Evolutionary conservation across 2,329 filamentous ascomycete species (phyloP), one percentile per base, ranked within the genome.

Genomic region (Sarocladium strictum): DNA sequence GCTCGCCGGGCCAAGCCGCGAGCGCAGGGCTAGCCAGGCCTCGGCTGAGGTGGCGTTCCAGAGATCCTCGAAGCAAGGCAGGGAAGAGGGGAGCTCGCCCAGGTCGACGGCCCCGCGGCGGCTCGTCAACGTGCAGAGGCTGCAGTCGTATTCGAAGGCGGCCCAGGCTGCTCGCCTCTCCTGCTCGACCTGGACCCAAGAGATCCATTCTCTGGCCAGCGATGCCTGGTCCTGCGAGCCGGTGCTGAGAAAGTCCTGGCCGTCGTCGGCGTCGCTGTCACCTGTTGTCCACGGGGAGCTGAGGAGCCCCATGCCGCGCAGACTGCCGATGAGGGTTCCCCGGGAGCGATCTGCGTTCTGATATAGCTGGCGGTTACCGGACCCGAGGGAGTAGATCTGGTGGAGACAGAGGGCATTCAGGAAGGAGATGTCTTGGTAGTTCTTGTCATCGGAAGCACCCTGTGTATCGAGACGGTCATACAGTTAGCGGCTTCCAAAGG

Each of bases 71-170:
- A 57, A 53, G 37, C 63, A 68, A 1, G 66, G 66, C 9, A 68
- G 53, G 5, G 55, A 59, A 2, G 56, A 32, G 1, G 66, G 66
- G 19, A 68, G 58, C 56, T 67, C 63, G 21, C 60, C 61, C 10
- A 68, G 54, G 41, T 65, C 63, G 3, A 68, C 62, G 3, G 61
- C 61, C 15, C 62, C 63, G 2, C 64, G 64, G 1, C 63, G 60
- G 35, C 60, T 61, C 1, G 64, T 67, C 21, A 68, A 57, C 3
- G 65, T 66, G 37, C 60, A 64, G 3, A 67, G 53, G n/a, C 61
- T 66, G 56, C 65, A 68, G 56, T 68, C 65, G 32, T 66, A 67
- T 43, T 68, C 65, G 29, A 68, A 68, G 7, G 63, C 62, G 15
- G 65, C 60, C 66, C 65, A 68, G 1, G 62, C 62, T 6, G 61